These are phyloP conservation scores for Nicotiana rustica DNA, from an alignment of 305 asterid genomes.

Conservation along the genomic window DNA sequence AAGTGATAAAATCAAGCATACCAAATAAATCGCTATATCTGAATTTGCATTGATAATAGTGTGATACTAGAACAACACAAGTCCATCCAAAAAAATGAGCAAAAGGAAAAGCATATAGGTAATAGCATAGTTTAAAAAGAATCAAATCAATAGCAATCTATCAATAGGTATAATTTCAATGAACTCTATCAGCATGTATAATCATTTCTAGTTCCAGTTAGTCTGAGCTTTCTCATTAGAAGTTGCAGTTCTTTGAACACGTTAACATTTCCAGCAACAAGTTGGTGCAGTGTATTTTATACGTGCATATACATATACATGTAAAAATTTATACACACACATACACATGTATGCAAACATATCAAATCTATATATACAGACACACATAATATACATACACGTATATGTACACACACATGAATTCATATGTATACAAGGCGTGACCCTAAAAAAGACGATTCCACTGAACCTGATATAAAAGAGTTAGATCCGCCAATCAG, in stretches of 20 bases:
- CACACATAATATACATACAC: background rate
- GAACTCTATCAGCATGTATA: background rate
- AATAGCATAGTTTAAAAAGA: background rate
- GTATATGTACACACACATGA: background rate
- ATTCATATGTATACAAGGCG: background rate
- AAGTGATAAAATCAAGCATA: background rate
- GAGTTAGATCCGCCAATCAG: background rate
- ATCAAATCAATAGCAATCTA: background rate
- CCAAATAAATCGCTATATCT: background rate
- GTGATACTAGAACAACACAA: background rate
- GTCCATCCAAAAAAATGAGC: background rate
- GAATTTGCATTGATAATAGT: background rate
- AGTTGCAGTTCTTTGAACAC: background rate
- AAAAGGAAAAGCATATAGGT: background rate
- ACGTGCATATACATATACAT: background rate
- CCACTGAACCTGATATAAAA: background rate
- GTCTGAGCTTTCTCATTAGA: background rate
- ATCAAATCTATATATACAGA: background rate
- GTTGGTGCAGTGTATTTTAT: background rate
- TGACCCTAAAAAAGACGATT: background rate
- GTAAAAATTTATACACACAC: background rate
- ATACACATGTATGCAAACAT: background rate
- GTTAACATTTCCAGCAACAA: background rate
- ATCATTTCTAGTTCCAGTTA: background rate
- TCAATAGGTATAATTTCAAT: background rate